These are phyloP conservation scores for Neltuma alba DNA, from an alignment of 306 rosid genomes.

Conservation along the genomic window DNA sequence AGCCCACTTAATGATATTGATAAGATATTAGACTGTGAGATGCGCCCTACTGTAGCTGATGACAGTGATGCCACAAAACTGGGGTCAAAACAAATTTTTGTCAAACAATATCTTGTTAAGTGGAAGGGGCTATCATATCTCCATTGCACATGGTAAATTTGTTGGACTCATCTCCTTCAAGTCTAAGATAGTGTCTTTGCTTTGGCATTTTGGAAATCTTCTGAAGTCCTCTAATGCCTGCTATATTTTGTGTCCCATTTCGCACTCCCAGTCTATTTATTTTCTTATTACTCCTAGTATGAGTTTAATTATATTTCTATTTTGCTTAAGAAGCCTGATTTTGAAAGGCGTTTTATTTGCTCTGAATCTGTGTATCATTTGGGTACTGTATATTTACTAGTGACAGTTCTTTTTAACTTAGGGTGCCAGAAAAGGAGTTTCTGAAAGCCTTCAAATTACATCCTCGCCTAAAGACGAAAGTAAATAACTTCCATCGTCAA, in stretches of 20 bases:
- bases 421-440: constrained; percentile 79
- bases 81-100: constrained; percentile 69
- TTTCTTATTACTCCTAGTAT: not conserved
- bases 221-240: not conserved
- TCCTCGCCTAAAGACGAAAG: constrained; percentile 65
- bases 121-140: constrained; percentile 76
- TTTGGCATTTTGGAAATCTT: not conserved
- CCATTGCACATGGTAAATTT: constrained; percentile 68
- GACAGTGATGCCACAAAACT: constrained; percentile 59
- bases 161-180: not conserved
- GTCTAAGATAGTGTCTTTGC: not conserved
- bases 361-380: not conserved
- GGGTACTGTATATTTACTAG: constrained; percentile 30
- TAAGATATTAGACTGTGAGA: constrained; percentile 68
- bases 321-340: not conserved
- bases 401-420: constrained; percentile 20
- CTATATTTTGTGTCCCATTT: not conserved
- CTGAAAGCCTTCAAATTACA: constrained; percentile 61
- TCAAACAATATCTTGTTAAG: constrained; percentile 74
- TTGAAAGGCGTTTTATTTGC: not conserved
- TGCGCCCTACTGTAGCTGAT: constrained; percentile 75
- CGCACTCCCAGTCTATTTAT: not conserved
- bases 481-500: constrained; percentile 67
- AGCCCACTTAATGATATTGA: constrained; percentile 75
- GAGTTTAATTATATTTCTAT: not conserved